Base-by-base conservation (phyloP, 1,284 basidiomycete genomes). In the Somion occarium region DNA sequence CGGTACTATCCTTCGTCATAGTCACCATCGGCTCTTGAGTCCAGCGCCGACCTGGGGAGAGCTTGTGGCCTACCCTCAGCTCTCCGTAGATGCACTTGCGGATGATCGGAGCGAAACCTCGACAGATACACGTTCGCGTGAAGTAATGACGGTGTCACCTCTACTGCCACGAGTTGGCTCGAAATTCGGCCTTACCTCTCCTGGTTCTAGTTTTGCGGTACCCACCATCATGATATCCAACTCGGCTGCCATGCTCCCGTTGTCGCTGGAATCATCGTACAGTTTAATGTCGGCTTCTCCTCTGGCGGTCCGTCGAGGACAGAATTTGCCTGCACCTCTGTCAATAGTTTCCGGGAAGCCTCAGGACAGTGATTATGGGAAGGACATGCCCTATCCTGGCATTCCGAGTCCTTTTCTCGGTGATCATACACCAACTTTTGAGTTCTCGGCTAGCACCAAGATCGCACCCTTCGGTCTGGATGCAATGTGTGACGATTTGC, bases 371-470 rank as follows among this genome's bases (percentile, higher is more conserved):
- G 37, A 38, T 2, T n/a, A 12, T 22, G 56, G 59, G 26, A 54
- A 61, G 13, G 59, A 66, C 54, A 56, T 71, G 38, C 15, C 30
- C 15, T 84, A 85, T 63, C 81, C 83, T 30, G 72, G 71, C 48
- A 80, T 85, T 41, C 83, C 83, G 15, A 79, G 80, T 19, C 77
- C 82, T 12, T 84, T 85, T 64, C 64, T 76, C 18, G 80, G 82
- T 3, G 56, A 66, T 37, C 72, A 77, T 58, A 70, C 69, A n/a
- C 70, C 78, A 11, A 61, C 65, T 37, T 71, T 72, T 49, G 70
- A 75, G 38, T 59, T 63, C 37, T 44, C 46, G 23, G 53, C 56
- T 19, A 59, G 59, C 37, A 38, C 57, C 19, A 49, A 55, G 20
- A 59, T 59, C 25, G 62, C 64, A 45, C 64, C 69, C 42, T 69